These are phyloP conservation scores for Talaromyces sp. DNA, from an alignment of 2,329 filamentous ascomycete species.

Conservation along the genomic window DNA sequence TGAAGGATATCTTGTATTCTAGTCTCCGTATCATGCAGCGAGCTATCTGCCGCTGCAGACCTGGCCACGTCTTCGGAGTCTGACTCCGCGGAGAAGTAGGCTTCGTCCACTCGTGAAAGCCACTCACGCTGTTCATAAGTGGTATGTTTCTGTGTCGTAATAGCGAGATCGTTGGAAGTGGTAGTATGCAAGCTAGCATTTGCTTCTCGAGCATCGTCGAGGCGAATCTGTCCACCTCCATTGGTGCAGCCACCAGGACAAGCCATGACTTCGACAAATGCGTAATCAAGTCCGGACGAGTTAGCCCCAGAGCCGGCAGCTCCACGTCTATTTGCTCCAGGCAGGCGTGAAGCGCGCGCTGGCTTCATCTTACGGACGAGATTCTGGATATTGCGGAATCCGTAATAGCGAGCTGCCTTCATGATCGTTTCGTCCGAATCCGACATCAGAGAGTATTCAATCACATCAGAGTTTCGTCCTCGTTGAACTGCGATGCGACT, in stretches of 20 bases:
- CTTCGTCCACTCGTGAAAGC: slow-evolving; percentile 79
- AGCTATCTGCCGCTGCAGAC: slow-evolving; percentile 28
- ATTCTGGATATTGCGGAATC: slow-evolving; percentile 98
- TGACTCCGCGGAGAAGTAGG: slow-evolving; percentile 75
- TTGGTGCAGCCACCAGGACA: slow-evolving; percentile 99
- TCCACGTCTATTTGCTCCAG: slow-evolving; percentile 52
- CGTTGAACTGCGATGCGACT: slow-evolving; percentile 68
- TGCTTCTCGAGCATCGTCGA: slow-evolving; percentile 64
- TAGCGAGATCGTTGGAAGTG: slow-evolving; percentile 26
- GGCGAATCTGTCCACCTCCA: slow-evolving; percentile 91
- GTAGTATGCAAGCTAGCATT: slow-evolving; percentile 20
- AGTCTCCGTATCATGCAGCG: slow-evolving; percentile 29
- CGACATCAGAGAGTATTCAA: slow-evolving; percentile 73
- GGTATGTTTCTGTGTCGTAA: slow-evolving; percentile 57
- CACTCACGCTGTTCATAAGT: slow-evolving; percentile 82
- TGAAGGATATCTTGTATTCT: slow-evolving; percentile 64
- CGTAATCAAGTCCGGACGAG: slow-evolving; percentile 60
- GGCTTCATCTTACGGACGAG: slow-evolving; percentile 90
- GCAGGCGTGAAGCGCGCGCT: slow-evolving; percentile 71
- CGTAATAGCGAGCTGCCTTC: slow-evolving; percentile 87
- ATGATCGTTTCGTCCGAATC: slow-evolving; percentile 61
- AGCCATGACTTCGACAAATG: slow-evolving; percentile 99
- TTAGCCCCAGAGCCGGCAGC: slow-evolving; percentile 30
- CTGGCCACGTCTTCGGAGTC: slow-evolving; percentile 48
- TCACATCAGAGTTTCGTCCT: slow-evolving; percentile 86